Evolutionary conservation across 2,329 filamentous ascomycete species (phyloP).

Genomic region (Alternaria rosae): DNA sequence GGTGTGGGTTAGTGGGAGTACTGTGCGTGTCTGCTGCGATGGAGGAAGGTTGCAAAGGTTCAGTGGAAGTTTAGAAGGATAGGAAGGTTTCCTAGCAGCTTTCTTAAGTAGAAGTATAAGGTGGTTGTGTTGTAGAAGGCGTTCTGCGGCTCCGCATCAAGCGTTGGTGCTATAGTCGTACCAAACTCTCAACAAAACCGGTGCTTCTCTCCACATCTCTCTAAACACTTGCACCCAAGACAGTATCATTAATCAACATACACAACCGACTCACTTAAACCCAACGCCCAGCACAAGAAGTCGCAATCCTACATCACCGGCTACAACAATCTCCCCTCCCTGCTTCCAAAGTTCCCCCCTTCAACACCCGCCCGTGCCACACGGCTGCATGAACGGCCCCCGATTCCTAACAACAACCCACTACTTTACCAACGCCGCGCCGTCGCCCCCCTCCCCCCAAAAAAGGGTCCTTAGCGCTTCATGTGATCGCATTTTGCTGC

Average conservation of each 20-base stretch:
- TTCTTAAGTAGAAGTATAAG: neutral
- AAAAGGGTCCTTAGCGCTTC: conserved; percentile 1
- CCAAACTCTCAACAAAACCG: neutral
- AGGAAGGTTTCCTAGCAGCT: neutral
- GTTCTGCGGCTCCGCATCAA: conserved; percentile 1
- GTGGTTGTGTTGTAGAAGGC: neutral
- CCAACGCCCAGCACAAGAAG: neutral
- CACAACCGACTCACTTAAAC: neutral
- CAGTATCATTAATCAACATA: neutral
- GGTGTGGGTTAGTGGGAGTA: neutral
- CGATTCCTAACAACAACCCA: conserved; percentile 9
- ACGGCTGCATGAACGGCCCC: conserved; percentile 12
- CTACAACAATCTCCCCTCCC: neutral
- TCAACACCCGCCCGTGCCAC: conserved; percentile 4
- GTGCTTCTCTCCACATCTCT: neutral
- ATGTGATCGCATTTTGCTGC: conserved; percentile 28
- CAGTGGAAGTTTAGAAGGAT: neutral
- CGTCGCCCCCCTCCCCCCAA: conserved; percentile 1
- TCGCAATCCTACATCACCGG: neutral
- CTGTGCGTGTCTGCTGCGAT: neutral
- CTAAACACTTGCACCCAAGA: neutral
- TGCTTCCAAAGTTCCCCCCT: conserved; percentile 2
- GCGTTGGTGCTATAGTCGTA: neutral
- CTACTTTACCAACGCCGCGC: neutral
- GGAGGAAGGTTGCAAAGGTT: neutral